These are phyloP conservation scores for Nematodospora anomalae DNA, from an alignment of 1,139 yeast genomes.

Conservation along the genomic window DNA sequence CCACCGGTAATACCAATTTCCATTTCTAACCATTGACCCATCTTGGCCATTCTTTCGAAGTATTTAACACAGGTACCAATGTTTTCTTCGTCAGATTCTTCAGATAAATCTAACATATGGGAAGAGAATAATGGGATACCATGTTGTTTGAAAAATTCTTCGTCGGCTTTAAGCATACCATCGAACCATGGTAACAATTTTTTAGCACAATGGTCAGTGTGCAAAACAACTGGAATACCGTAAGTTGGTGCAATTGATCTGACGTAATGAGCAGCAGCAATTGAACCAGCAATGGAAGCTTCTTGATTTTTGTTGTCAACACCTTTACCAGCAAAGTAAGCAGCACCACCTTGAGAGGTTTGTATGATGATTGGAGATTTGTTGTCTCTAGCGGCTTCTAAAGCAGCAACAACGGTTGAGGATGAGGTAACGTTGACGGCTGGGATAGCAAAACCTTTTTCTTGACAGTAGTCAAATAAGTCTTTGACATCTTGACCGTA, in stretches of 20 bases:
- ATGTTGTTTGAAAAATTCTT: slow-evolving; percentile 78
- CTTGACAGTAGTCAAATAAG: slow-evolving; percentile 91
- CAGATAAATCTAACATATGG: slow-evolving; percentile 98
- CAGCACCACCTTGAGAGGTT: slow-evolving; percentile 99
- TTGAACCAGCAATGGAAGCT: slow-evolving; percentile 92
- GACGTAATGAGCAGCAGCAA: slow-evolving; percentile 98
- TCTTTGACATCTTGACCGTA: slow-evolving; percentile 97
- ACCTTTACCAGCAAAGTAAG: slow-evolving; percentile 99
- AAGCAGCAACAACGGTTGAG: slow-evolving; percentile 93
- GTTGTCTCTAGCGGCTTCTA: slow-evolving; percentile 97
- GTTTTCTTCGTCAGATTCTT: slow-evolving; percentile 95
- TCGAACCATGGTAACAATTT: slow-evolving; percentile 98
- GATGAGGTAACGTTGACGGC: slow-evolving; percentile 98
- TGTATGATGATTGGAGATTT: slow-evolving; percentile 96
- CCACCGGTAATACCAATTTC: slow-evolving; percentile 99
- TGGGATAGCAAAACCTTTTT: slow-evolving; percentile 94
- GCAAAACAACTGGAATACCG: slow-evolving; percentile 95
- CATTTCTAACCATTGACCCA: slow-evolving; percentile 99
- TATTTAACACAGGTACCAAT: slow-evolving; percentile 92
- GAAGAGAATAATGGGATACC: slow-evolving; percentile 98
- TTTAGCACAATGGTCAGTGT: slow-evolving; percentile 99
- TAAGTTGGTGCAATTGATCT: slow-evolving; percentile 95
- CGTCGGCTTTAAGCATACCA: slow-evolving; percentile 97
- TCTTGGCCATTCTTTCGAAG: slow-evolving; percentile 90
- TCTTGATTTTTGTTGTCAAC: slow-evolving; percentile 88